Conservation (phyloP, 768 basidiomycete species). For the Inosperma sp. region DNA sequence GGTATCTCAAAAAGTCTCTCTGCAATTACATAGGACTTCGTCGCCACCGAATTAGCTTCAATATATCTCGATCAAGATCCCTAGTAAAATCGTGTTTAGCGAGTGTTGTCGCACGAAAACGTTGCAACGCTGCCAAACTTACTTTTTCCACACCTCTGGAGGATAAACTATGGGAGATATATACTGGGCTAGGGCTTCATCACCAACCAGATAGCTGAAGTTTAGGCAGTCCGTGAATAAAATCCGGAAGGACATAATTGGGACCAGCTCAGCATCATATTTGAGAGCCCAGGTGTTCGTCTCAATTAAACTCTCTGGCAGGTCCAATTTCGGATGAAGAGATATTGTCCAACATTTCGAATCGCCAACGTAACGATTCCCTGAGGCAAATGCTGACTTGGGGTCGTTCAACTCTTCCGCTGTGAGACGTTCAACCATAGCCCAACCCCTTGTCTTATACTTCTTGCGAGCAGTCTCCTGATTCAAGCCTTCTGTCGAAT, state of each 20-base stretch:
- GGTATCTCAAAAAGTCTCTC: too few species aligned
- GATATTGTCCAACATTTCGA: slow-evolving; percentile 8
- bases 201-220: slow-evolving; percentile 8
- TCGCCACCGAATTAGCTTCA: slow-evolving; percentile 1
- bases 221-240: slow-evolving; percentile 1
- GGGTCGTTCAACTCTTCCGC: slow-evolving; percentile 4
- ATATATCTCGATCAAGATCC: slow-evolving; percentile 1
- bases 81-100: neutral
- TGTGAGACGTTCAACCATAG: slow-evolving; percentile 9
- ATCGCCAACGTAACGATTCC: slow-evolving; percentile 30
- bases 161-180: neutral
- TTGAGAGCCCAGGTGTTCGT: slow-evolving; percentile 7
- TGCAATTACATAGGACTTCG: too few species aligned
- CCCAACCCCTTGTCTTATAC: slow-evolving; percentile 36
- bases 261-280: neutral
- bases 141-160: neutral
- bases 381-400: slow-evolving; percentile 15
- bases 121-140: neutral
- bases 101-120: neutral
- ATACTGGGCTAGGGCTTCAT: neutral
- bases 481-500: slow-evolving; percentile 3
- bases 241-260: slow-evolving; percentile 7
- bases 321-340: neutral
- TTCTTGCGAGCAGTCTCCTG: slow-evolving; percentile 24
- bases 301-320: slow-evolving; percentile 2